Evolutionary conservation across 2,329 filamentous ascomycete genomes (phyloP).

Genomic region (Gremmenia infestans): DNA sequence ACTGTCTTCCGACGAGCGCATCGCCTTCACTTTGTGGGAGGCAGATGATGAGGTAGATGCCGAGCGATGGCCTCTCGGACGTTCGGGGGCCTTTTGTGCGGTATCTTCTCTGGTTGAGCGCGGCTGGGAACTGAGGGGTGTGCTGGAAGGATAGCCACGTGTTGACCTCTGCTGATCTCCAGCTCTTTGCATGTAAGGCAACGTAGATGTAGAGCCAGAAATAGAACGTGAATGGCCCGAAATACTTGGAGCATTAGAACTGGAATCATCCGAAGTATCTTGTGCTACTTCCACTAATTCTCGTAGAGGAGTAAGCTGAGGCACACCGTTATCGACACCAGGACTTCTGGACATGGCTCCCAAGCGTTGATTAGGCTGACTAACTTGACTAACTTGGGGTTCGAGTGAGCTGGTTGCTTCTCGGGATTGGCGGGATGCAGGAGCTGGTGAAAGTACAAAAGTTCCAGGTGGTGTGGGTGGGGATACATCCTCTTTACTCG

Average conservation of each 20-base stretch:
- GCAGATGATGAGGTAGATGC: conserved; percentile 46
- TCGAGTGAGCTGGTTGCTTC: background rate
- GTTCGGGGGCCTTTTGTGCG: conserved; percentile 10
- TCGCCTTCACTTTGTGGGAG: conserved; percentile 43
- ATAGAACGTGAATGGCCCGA: conserved; percentile 13
- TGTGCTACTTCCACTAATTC: conserved; percentile 30
- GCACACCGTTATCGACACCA: conserved; percentile 18
- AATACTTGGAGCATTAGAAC: conserved; percentile 18
- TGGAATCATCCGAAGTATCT: conserved; percentile 29
- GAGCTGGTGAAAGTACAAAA: conserved; percentile 25
- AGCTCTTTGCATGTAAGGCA: conserved; percentile 1
- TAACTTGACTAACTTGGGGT: background rate
- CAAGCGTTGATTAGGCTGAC: conserved; percentile 2
- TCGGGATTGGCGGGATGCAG: conserved; percentile 16
- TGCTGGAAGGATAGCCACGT: conserved; percentile 6
- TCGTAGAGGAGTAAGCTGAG: conserved; percentile 30
- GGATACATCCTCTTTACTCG: background rate
- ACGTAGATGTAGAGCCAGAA: conserved; percentile 9
- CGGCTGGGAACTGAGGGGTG: conserved; percentile 14
- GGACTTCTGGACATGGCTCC: conserved; percentile 4
- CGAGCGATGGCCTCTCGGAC: conserved; percentile 13
- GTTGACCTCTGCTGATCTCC: conserved; percentile 14
- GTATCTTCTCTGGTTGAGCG: conserved; percentile 10
- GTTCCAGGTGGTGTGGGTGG: conserved; percentile 3
- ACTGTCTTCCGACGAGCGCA: conserved; percentile 56